These are phyloP conservation scores for Penicillium arizonense DNA, from an alignment of 495 filamentous ascomycete species.

Conservation along the genomic window DNA sequence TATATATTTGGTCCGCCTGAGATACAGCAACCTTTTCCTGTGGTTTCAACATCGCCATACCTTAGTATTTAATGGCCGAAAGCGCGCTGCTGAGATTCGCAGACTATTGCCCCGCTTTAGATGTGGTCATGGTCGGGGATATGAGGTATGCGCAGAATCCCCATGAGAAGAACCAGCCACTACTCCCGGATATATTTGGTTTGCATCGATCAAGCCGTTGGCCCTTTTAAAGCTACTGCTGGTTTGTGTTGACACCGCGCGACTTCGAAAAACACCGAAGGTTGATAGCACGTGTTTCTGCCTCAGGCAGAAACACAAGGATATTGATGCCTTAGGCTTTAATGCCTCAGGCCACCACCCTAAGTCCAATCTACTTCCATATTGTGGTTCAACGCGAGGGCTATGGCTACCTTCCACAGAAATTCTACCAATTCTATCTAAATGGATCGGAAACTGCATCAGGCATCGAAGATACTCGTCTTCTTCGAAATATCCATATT, in stretches of 20 bases:
- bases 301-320: background rate
- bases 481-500: no score
- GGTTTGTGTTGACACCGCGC: background rate
- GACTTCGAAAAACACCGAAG: background rate
- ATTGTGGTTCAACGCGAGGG: no score
- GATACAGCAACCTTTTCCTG: no score
- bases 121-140: constrained; percentile 43
- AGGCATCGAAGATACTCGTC: no score
- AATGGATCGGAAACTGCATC: no score
- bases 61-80: constrained; percentile 1
- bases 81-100: constrained; percentile 7
- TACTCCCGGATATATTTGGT: background rate
- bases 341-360: no score
- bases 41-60: background rate
- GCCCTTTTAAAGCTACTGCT: background rate
- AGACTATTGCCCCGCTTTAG: constrained; percentile 38
- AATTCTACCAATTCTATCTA: no score
- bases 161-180: background rate
- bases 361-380: no score
- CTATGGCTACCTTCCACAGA: no score
- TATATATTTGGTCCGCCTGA: background rate
- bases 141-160: background rate
- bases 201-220: background rate
- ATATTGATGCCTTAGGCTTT: background rate
- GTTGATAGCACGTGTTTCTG: constrained; percentile 4